A percentile compares a stretch with the other conserved stretches of the same genome.
These are phyloP conservation scores for Calonectria montana DNA, from an alignment of 2,329 filamentous ascomycete species.

Conservation along the genomic window DNA sequence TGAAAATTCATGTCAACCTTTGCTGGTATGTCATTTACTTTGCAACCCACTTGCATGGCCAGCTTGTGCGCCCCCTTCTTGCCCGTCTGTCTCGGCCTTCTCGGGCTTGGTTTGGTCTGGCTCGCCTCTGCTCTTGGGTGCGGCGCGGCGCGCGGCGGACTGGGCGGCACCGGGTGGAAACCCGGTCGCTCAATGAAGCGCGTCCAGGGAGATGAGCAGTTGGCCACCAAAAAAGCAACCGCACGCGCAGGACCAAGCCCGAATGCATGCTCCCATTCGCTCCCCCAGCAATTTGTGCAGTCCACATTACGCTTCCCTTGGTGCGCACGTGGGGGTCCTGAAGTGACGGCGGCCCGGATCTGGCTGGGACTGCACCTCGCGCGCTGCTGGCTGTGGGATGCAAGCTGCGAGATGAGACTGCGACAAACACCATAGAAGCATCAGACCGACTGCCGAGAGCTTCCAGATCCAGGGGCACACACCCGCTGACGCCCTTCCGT, in stretches of 20 bases:
- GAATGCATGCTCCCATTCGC: conserved; percentile 10
- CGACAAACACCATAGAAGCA: neutral
- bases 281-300: conserved; percentile 9
- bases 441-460: conserved; percentile 7
- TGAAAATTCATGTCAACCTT: too few relatives aligned
- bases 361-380: neutral
- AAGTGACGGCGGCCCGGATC: conserved; percentile 12
- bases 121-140: neutral
- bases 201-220: conserved; percentile 21
- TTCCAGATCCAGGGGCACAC: conserved; percentile 12
- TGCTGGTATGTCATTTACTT: too few relatives aligned
- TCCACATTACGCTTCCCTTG: neutral
- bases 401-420: neutral
- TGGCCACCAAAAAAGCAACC: conserved; percentile 26
- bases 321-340: conserved; percentile 17
- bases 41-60: too few relatives aligned
- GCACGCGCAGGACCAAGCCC: conserved; percentile 15
- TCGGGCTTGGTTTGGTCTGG: conserved; percentile 11
- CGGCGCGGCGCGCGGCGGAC: conserved; percentile 14
- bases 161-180: conserved; percentile 35
- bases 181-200: conserved; percentile 23
- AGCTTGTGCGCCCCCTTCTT: neutral
- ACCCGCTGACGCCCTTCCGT: conserved; percentile 15
- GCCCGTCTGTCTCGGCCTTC: conserved; percentile 21
- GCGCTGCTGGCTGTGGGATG: neutral